phyloP scores from a whole-genome alignment of 345 rosid genomes.

The Passiflora organensis region DNA sequence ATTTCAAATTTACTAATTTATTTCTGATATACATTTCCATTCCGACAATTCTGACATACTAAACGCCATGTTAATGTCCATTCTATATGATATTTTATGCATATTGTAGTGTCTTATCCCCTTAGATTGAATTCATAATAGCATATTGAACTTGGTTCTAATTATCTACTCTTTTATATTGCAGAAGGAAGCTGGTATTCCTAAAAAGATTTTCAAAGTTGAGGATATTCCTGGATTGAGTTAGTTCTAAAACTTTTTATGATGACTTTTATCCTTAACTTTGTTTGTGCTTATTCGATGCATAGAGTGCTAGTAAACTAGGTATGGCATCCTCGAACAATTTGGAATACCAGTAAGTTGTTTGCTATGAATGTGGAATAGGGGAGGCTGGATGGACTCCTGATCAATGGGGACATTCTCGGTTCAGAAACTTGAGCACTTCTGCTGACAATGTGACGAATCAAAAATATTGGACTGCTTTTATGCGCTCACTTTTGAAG shows the following conservation, averaged over 20 bases:
- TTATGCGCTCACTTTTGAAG: constrained; percentile 93
- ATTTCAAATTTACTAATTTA: too few relatives aligned
- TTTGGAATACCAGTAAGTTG: constrained; percentile 6
- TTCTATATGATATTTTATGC: too few relatives aligned
- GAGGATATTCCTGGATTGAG: constrained; percentile 95
- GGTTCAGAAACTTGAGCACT: constrained; percentile 55
- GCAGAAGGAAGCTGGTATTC: constrained; percentile 89
- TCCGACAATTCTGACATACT: too few relatives aligned
- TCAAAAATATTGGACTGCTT: constrained; percentile 68
- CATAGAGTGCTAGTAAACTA: not conserved
- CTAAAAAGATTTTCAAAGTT: constrained; percentile 59
- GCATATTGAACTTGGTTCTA: too few relatives aligned
- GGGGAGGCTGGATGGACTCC: constrained; percentile 98
- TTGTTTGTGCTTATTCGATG: not conserved
- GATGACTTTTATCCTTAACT: not conserved
- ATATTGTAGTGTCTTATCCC: too few relatives aligned
- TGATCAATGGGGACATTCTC: constrained; percentile 92
- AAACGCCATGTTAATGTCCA: too few relatives aligned
- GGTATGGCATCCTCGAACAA: constrained; percentile 4
- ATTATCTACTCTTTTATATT: too few relatives aligned
- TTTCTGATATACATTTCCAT: too few relatives aligned
- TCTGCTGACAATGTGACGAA: constrained; percentile 51
- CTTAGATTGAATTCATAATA: too few relatives aligned
- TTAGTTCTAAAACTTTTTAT: constrained; percentile 38
- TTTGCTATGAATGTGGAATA: constrained; percentile 25